A percentile compares a stretch with the other conserved stretches of the same genome.
Conservation (phyloP, 306 rosid species). For the Corylus heterophylla region DNA sequence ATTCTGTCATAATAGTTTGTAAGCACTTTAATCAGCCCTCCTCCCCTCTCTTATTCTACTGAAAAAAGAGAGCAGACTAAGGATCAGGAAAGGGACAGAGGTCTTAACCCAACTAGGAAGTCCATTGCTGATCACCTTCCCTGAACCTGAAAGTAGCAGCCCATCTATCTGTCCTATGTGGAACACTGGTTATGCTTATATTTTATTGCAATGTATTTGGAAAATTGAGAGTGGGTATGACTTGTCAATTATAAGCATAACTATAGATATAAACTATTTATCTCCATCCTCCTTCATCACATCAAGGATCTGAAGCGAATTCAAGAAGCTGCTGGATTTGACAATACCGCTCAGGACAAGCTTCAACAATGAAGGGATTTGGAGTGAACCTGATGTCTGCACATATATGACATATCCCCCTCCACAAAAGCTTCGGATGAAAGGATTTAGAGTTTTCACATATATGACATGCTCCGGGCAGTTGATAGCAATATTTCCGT, state of each 20-base stretch:
- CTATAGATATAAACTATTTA: not conserved
- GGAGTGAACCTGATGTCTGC: not conserved
- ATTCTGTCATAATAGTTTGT: not conserved
- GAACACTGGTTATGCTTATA: too few species aligned
- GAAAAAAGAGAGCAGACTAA: too few species aligned
- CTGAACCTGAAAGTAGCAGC: too few species aligned
- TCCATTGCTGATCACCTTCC: too few species aligned
- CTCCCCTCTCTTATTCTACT: too few species aligned
- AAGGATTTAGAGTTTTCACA: too few species aligned
- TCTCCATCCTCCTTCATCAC: not conserved
- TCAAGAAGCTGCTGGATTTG: not conserved
- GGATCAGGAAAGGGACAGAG: too few species aligned
- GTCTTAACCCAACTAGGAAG: not conserved
- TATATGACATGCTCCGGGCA: too few species aligned
- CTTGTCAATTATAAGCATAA: not conserved
- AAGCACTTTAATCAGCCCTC: not conserved
- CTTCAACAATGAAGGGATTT: not conserved
- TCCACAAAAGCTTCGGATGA: too few species aligned
- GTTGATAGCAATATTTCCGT: too few species aligned
- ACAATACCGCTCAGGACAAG: not conserved
- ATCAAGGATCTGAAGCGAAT: not conserved
- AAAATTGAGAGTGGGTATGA: not conserved
- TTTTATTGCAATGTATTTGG: not conserved
- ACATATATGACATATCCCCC: too few species aligned
- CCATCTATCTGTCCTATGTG: not conserved